phyloP scores from a whole-genome alignment of 208 protist species.

The Leptomonas seymouri region DNA sequence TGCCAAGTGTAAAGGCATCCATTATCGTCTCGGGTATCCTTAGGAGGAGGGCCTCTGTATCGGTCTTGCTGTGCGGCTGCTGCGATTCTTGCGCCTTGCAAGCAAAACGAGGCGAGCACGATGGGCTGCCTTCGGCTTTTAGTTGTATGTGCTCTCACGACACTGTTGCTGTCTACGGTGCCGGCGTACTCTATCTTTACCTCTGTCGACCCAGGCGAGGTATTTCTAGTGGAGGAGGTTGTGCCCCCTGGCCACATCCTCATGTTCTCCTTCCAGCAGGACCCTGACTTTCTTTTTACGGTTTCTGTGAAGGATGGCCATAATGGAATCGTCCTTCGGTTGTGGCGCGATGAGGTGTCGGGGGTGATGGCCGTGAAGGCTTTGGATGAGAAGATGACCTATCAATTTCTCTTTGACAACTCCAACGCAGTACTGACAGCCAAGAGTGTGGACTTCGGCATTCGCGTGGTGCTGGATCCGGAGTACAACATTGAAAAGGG shows the following conservation, averaged over 20 bases:
- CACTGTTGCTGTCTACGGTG: background rate
- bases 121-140: background rate
- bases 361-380: slow-evolving; percentile 4
- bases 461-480: slow-evolving; percentile 45
- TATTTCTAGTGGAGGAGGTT: slow-evolving; percentile 37
- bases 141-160: background rate
- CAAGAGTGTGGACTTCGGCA: slow-evolving; percentile 41
- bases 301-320: slow-evolving; percentile 9
- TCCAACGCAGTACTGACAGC: slow-evolving; percentile 26
- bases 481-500: slow-evolving; percentile 12
- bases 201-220: slow-evolving; percentile 17
- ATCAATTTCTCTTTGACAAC: slow-evolving; percentile 55
- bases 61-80: too few relatives aligned
- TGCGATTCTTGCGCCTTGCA: too few relatives aligned
- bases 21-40: too few relatives aligned
- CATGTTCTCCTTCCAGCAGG: slow-evolving; percentile 52
- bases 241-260: slow-evolving; percentile 26
- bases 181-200: background rate
- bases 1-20: too few relatives aligned
- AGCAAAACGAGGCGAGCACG: background rate
- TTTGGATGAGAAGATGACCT: background rate
- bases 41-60: too few relatives aligned
- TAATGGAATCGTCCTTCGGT: background rate
- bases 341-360: background rate
- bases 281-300: slow-evolving; percentile 18